These are phyloP conservation scores for Claviceps sp. DNA, from an alignment of 2,329 filamentous ascomycete species.

Conservation along the genomic window DNA sequence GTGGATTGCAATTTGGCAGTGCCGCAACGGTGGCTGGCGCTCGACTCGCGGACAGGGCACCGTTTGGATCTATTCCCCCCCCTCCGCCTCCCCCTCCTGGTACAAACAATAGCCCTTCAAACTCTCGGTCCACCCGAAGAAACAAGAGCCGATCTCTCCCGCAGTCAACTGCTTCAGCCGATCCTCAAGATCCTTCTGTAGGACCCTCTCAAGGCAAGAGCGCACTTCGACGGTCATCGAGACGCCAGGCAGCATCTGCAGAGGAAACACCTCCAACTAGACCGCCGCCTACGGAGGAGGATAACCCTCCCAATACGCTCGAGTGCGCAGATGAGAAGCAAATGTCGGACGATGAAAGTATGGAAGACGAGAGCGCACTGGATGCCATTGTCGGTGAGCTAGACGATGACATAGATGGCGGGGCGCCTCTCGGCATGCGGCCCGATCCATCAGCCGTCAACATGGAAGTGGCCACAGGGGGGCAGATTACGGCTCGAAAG, in stretches of 20 bases:
- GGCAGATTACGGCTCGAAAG: slow-evolving; percentile 79
- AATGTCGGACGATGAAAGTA: slow-evolving; percentile 51
- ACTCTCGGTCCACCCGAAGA: slow-evolving; percentile 30
- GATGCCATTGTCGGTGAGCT: slow-evolving; percentile 85
- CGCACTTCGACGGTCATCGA: slow-evolving; percentile 46
- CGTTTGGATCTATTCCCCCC: slow-evolving; percentile 25
- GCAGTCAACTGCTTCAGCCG: slow-evolving; percentile 26
- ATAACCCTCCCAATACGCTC: slow-evolving; percentile 54
- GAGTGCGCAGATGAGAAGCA: slow-evolving; percentile 92
- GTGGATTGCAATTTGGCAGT: slow-evolving; percentile 41
- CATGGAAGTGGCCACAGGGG: slow-evolving; percentile 74
- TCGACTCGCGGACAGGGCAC: slow-evolving; percentile 32
- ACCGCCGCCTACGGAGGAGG: slow-evolving; percentile 42
- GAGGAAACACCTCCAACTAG: slow-evolving; percentile 37
- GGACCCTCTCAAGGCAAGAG: slow-evolving; percentile 44
- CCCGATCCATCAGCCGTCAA: slow-evolving; percentile 76
- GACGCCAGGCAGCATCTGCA: slow-evolving; percentile 41
- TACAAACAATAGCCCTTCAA: slow-evolving; percentile 25
- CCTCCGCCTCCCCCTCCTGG: slow-evolving; percentile 9
- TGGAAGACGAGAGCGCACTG: slow-evolving; percentile 53
- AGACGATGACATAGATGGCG: slow-evolving; percentile 70
- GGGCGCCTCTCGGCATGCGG: slow-evolving; percentile 41
- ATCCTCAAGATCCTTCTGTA: slow-evolving; percentile 28
- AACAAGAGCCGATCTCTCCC: slow-evolving; percentile 33
- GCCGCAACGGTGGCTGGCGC: slow-evolving; percentile 30